A percentile compares a stretch with the other conserved stretches of the same genome.
Conservation (phyloP, 2,329 filamentous ascomycete genomes). For the Penicillium fuscoglaucum region DNA sequence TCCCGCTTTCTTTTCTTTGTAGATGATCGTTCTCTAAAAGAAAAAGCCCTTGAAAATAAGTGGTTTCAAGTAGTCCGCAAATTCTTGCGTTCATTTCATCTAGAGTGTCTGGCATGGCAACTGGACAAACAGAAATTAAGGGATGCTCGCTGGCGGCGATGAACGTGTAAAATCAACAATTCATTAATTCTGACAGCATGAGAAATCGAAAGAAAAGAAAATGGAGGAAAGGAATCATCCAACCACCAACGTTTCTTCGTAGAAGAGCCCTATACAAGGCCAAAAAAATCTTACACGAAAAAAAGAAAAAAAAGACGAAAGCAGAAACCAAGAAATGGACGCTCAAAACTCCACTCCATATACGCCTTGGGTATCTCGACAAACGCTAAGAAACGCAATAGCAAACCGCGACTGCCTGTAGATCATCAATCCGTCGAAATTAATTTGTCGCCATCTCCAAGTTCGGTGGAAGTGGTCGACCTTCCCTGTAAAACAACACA, state of each 20-base stretch:
- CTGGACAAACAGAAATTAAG: not conserved
- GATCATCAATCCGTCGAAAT: not conserved
- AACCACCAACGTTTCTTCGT: not conserved
- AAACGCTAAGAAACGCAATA: not conserved
- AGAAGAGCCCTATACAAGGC: not conserved
- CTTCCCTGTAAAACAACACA: not conserved
- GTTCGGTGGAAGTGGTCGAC: not conserved
- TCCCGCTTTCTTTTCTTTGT: not conserved
- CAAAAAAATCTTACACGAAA: not conserved
- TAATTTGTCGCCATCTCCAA: not conserved
- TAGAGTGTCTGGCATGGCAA: not conserved
- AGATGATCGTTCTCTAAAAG: not conserved
- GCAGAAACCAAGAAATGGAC: not conserved
- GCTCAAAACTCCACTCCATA: not conserved
- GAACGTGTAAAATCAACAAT: too few relatives aligned
- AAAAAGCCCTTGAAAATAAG: too few relatives aligned
- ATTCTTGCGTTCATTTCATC: not conserved
- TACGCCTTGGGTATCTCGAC: not conserved
- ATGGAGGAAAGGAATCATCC: slow-evolving; percentile 35
- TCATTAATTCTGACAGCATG: not conserved
- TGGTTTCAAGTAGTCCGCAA: not conserved
- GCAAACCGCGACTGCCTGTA: not conserved
- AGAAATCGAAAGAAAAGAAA: not conserved
- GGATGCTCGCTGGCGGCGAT: too few relatives aligned
- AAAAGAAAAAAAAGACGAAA: not conserved